Conservation (phyloP, 139 green algal species). For the Chlorokybus atmophyticus region DNA sequence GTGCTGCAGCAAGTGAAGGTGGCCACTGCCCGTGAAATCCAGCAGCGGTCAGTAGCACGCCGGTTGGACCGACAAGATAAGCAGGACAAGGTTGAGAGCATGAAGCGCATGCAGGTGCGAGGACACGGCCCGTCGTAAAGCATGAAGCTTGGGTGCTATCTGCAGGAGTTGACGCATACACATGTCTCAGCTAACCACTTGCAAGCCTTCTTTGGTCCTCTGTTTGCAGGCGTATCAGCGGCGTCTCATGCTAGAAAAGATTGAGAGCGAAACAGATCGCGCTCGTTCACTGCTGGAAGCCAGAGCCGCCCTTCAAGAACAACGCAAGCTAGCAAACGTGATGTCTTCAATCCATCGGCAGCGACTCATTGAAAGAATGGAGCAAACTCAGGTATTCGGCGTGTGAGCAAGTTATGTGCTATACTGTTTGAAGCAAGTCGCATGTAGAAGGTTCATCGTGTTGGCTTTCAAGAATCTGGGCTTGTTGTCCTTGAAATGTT, state of each 20-base stretch:
- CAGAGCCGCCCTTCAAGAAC: conserved; percentile 37
- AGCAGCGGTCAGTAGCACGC: not conserved
- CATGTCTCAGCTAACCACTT: too few species aligned
- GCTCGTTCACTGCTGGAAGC: conserved; percentile 35
- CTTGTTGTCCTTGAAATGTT: too few species aligned
- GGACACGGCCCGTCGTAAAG: too few species aligned
- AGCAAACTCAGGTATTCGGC: too few species aligned
- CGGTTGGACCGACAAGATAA: not conserved
- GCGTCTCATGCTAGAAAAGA: conserved; percentile 51
- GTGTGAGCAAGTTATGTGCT: too few species aligned
- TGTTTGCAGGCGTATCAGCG: too few species aligned
- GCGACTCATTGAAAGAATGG: conserved; percentile 35
- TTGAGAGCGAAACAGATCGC: conserved; percentile 41
- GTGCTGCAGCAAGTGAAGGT: not conserved
- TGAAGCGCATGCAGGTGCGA: not conserved
- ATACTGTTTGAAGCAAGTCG: too few species aligned
- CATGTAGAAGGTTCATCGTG: too few species aligned
- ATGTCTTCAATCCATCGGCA: conserved; percentile 50
- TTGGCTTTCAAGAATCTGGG: too few species aligned
- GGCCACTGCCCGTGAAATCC: not conserved
- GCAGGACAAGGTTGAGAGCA: not conserved
- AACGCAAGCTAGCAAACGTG: conserved; percentile 68
- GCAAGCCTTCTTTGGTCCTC: too few species aligned
- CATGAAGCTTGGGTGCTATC: too few species aligned
- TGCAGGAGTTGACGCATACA: too few species aligned